These are phyloP conservation scores for Saussurea involucrata DNA, from an alignment of 129 eudicot species.

Conservation along the genomic window DNA sequence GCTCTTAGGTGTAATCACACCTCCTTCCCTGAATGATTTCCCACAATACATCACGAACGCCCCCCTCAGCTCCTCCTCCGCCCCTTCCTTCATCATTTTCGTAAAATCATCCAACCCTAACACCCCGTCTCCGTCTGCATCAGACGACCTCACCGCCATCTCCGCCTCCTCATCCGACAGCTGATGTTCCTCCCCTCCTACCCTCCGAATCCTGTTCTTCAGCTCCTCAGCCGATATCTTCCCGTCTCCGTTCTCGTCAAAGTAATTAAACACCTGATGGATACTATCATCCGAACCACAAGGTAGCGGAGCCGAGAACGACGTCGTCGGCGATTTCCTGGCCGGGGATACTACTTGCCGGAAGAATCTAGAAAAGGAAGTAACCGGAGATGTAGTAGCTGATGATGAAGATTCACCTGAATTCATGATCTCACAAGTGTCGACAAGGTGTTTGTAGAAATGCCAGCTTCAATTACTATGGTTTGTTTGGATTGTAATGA, in stretches of 20 bases:
- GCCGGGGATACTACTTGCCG: slow-evolving; percentile 7
- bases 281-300: slow-evolving; percentile 4
- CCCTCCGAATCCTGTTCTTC: slow-evolving; percentile 12
- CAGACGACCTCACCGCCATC: slow-evolving; percentile 26
- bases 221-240: slow-evolving; percentile 41
- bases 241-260: slow-evolving; percentile 48
- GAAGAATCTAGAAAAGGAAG: slow-evolving; percentile 8
- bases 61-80: slow-evolving; percentile 36
- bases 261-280: slow-evolving; percentile 42
- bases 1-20: slow-evolving; percentile 47
- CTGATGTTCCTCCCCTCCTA: slow-evolving; percentile 23
- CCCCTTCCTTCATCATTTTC: slow-evolving; percentile 41
- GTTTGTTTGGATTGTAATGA: not conserved
- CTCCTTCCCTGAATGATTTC: not conserved
- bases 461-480: slow-evolving; percentile 2
- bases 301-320: not conserved
- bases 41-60: slow-evolving; percentile 49
- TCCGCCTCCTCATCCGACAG: slow-evolving; percentile 45
- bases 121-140: slow-evolving; percentile 45
- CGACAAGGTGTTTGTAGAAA: slow-evolving; percentile 14
- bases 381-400: not conserved
- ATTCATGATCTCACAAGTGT: slow-evolving; percentile 7
- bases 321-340: slow-evolving; percentile 6
- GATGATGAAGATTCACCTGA: slow-evolving; percentile 5
- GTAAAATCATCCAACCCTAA: slow-evolving; percentile 40